phyloP scores from a whole-genome alignment of 148 eudicot species.

The Spergularia marina region DNA sequence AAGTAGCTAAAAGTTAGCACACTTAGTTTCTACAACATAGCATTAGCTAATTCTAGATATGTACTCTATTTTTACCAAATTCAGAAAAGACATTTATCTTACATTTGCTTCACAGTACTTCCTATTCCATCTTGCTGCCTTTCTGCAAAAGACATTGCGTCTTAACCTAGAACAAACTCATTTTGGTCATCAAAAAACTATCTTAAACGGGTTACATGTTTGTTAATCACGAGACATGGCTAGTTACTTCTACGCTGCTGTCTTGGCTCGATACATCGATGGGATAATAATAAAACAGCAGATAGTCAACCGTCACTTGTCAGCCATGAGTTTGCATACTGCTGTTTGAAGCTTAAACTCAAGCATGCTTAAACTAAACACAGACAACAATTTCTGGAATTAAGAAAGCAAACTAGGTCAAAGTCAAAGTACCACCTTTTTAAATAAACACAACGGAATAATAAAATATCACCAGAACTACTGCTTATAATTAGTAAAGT shows the following conservation, averaged over 20 bases:
- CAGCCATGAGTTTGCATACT: not conserved
- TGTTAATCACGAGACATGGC: not conserved
- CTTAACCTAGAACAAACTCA: not conserved
- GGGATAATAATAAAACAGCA: not conserved
- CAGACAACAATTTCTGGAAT: slow-evolving; percentile 6
- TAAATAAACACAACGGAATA: not conserved
- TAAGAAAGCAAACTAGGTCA: slow-evolving; percentile 14
- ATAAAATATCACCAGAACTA: slow-evolving; percentile 10
- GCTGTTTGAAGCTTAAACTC: not conserved
- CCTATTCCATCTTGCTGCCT: not conserved
- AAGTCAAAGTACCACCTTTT: slow-evolving; percentile 13
- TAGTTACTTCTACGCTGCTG: not conserved
- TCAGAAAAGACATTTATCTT: not conserved
- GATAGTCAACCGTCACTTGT: not conserved
- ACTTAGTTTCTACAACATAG: not conserved
- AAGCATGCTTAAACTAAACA: slow-evolving; percentile 13
- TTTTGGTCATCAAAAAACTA: not conserved
- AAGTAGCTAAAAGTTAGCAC: not conserved
- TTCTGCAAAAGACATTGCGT: not conserved
- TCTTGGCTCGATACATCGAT: not conserved
- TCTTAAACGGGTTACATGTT: not conserved
- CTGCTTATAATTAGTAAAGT: slow-evolving; percentile 4
- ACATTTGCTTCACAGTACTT: not conserved
- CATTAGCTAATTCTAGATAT: not conserved
- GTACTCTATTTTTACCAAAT: not conserved